A percentile compares a stretch with the other conserved stretches of the same genome.
phyloP scores from a whole-genome alignment of 2,329 filamentous ascomycete species.

The Pseudogymnoascus sp. region DNA sequence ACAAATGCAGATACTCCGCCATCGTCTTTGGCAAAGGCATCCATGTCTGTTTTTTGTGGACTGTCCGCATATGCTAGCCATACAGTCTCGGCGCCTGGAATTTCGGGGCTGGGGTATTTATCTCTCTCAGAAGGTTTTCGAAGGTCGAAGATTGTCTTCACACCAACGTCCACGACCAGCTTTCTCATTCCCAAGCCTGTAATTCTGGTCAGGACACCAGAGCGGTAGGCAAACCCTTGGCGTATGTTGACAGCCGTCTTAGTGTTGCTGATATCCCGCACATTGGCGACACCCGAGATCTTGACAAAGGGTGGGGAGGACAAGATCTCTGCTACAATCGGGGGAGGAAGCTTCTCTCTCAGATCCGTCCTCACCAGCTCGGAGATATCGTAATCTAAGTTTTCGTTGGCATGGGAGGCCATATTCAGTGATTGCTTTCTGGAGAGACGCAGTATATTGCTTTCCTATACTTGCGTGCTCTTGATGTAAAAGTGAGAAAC shows the following conservation, averaged over 20 bases:
- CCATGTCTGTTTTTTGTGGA: slow-evolving; percentile 24
- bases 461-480: background rate
- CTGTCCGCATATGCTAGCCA: slow-evolving; percentile 35
- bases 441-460: background rate
- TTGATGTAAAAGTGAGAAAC: background rate
- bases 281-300: slow-evolving; percentile 15
- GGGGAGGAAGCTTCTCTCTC: background rate
- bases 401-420: background rate
- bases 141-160: slow-evolving; percentile 41
- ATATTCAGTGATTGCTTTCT: background rate
- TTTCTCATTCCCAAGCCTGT: background rate
- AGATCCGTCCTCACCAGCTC: background rate
- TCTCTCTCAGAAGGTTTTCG: slow-evolving; percentile 39
- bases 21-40: slow-evolving; percentile 39
- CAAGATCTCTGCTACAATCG: slow-evolving; percentile 6
- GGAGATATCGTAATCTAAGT: background rate
- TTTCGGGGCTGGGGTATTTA: slow-evolving; percentile 36
- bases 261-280: slow-evolving; percentile 14
- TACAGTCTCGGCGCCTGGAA: slow-evolving; percentile 40
- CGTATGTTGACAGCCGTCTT: slow-evolving; percentile 11
- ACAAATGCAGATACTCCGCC: slow-evolving; percentile 39
- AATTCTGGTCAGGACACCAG: slow-evolving; percentile 16
- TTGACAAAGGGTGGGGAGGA: slow-evolving; percentile 17
- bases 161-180: background rate
- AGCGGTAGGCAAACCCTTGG: slow-evolving; percentile 12